Percentiles rank a stretch among this genome's conserved stretches.
phyloP scores from a whole-genome alignment of 2,329 filamentous ascomycete genomes.

The Lachnellula subtilissima region DNA sequence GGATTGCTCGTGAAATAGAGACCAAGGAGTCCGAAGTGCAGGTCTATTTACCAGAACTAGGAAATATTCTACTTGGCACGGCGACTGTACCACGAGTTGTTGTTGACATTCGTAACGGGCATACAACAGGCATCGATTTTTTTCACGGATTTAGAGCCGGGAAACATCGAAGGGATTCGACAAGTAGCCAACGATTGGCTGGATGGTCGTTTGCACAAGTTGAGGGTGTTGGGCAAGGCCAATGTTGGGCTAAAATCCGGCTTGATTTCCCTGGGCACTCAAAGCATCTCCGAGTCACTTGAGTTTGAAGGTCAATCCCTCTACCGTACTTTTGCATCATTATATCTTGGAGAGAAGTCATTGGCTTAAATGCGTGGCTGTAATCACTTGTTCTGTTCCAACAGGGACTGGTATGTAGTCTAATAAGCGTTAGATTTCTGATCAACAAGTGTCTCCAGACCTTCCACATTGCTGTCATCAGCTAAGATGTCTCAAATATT shows the following conservation, averaged over 20 bases:
- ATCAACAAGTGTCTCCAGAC: not conserved
- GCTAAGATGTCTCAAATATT: not conserved
- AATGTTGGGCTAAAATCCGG: conserved; percentile 73
- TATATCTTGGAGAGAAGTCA: conserved; percentile 58
- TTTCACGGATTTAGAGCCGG: conserved; percentile 68
- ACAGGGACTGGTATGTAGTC: conserved; percentile 10
- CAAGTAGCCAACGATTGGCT: conserved; percentile 85
- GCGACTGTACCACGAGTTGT: conserved; percentile 71
- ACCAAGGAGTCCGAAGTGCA: conserved; percentile 67
- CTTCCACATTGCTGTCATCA: not conserved
- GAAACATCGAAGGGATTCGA: conserved; percentile 71
- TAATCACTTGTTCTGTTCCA: conserved; percentile 5
- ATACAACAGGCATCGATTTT: conserved; percentile 79
- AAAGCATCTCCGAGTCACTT: conserved; percentile 68
- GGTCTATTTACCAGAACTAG: conserved; percentile 80
- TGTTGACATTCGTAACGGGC: conserved; percentile 72
- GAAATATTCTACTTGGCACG: conserved; percentile 69
- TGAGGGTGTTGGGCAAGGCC: conserved; percentile 71
- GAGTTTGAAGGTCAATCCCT: conserved; percentile 78
- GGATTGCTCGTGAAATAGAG: conserved; percentile 72
- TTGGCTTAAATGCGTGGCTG: conserved; percentile 28
- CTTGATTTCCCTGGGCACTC: conserved; percentile 71
- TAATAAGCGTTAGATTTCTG: conserved; percentile 14
- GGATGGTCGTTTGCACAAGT: conserved; percentile 65
- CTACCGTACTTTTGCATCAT: conserved; percentile 57